Conservation (phyloP, 2,329 filamentous ascomycete genomes). For the Colletotrichum camelliae region DNA sequence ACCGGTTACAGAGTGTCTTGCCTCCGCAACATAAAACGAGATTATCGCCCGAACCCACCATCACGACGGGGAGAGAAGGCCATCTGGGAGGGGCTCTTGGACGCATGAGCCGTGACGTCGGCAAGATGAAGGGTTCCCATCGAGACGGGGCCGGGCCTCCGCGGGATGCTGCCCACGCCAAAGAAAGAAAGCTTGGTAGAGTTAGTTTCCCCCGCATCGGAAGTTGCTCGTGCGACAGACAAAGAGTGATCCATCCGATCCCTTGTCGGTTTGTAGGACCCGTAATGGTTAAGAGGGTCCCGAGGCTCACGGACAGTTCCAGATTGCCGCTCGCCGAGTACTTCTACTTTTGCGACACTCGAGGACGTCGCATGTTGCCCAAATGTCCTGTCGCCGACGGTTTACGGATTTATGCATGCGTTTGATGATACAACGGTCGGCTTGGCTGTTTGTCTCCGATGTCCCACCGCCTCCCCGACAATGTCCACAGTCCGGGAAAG, state of each 20-base stretch:
- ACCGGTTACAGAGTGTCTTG: no score
- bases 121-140: background rate
- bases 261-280: background rate
- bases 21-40: background rate
- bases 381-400: background rate
- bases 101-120: background rate
- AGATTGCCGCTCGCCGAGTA: background rate
- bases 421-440: background rate
- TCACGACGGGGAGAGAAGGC: background rate
- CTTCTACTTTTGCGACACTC: background rate
- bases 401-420: background rate
- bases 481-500: background rate
- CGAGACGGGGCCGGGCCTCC: background rate
- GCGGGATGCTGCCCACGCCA: background rate
- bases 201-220: background rate
- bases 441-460: background rate
- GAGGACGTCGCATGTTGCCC: background rate
- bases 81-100: background rate
- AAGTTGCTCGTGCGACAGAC: background rate
- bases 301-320: background rate
- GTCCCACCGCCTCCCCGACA: background rate
- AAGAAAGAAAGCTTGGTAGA: background rate
- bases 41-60: background rate
- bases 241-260: background rate
- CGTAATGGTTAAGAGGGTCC: background rate